Conservation (phyloP, 805 yeast species). For the Metschnikowia drakensbergensis region DNA sequence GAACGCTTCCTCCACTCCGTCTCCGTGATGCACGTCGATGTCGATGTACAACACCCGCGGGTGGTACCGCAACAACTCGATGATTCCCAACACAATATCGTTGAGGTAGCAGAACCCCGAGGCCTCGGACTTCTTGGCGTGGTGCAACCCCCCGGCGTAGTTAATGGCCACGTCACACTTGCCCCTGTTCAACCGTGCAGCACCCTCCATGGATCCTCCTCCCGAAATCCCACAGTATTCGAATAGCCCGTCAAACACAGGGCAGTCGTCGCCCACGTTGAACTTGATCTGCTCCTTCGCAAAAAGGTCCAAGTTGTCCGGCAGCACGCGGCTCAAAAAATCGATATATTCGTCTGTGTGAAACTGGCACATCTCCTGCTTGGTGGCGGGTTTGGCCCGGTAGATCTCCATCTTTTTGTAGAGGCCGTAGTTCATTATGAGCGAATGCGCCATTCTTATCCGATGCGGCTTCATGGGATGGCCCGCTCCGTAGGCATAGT, state of each 20-base stretch:
- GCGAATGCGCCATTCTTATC: conserved; percentile 96
- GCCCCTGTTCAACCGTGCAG: conserved; percentile 74
- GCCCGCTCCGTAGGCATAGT: conserved; percentile 96
- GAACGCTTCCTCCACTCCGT: conserved; percentile 93
- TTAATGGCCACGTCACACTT: conserved; percentile 90
- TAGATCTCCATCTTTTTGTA: conserved; percentile 97
- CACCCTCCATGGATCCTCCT: conserved; percentile 89
- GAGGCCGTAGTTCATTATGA: conserved; percentile 94
- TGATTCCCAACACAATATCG: conserved; percentile 82
- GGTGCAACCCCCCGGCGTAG: conserved; percentile 92
- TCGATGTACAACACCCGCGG: conserved; percentile 86
- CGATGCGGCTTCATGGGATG: conserved; percentile 99
- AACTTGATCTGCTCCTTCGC: conserved; percentile 85
- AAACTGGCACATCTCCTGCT: conserved; percentile 97
- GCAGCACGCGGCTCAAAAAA: conserved; percentile 83
- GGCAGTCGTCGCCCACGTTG: conserved; percentile 89
- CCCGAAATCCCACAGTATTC: conserved; percentile 77
- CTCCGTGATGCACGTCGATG: conserved; percentile 91
- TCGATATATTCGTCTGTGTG: conserved; percentile 98
- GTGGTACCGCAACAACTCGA: conserved; percentile 74
- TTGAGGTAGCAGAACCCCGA: conserved; percentile 89
- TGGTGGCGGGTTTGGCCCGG: conserved; percentile 95
- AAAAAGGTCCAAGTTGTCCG: conserved; percentile 84
- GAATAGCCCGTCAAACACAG: conserved; percentile 74
- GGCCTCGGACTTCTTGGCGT: conserved; percentile 86